A percentile compares a stretch with the other conserved stretches of the same genome.
Conservation (phyloP, 768 basidiomycete species). For the Megacollybia marginata region DNA sequence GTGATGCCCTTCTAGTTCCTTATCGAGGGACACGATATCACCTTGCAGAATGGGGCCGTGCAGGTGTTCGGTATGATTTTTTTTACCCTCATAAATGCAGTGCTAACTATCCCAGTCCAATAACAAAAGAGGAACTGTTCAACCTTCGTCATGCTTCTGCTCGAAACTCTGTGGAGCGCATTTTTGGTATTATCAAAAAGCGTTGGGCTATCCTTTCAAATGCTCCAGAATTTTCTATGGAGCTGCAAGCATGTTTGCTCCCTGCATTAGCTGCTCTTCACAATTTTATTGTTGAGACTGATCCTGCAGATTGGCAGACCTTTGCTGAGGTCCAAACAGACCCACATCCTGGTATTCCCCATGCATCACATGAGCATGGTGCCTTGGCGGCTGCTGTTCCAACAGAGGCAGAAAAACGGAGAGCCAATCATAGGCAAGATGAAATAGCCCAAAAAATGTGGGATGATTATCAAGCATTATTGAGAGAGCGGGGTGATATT, state of each 20-base stretch:
- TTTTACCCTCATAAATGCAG: conserved; percentile 3
- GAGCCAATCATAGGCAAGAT: conserved; percentile 13
- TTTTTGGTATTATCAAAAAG: conserved; percentile 30
- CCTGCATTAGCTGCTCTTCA: conserved; percentile 19
- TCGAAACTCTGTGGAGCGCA: conserved; percentile 29
- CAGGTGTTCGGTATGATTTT: conserved; percentile 7
- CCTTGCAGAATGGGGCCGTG: conserved; percentile 24
- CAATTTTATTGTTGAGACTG: conserved; percentile 22
- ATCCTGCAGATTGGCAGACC: conserved; percentile 15
- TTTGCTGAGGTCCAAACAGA: conserved; percentile 9
- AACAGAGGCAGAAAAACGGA: conserved; percentile 2
- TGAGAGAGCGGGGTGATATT: conserved; percentile 1
- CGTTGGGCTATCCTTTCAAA: conserved; percentile 12
- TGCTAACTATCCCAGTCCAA: conserved; percentile 17
- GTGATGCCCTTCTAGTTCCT: too few species aligned
- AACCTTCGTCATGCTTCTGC: conserved; percentile 32
- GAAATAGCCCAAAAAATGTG: conserved; percentile 23
- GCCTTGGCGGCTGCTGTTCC: not conserved
- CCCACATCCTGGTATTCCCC: not conserved
- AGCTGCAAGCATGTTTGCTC: conserved; percentile 19
- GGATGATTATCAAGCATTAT: conserved; percentile 13
- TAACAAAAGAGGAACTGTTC: conserved; percentile 29
- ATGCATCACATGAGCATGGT: too few species aligned
- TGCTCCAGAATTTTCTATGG: conserved; percentile 15
- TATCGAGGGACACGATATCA: too few species aligned